phyloP scores from a whole-genome alignment of 108 stramenopile genomes.

The Cyclotella cryptica region DNA sequence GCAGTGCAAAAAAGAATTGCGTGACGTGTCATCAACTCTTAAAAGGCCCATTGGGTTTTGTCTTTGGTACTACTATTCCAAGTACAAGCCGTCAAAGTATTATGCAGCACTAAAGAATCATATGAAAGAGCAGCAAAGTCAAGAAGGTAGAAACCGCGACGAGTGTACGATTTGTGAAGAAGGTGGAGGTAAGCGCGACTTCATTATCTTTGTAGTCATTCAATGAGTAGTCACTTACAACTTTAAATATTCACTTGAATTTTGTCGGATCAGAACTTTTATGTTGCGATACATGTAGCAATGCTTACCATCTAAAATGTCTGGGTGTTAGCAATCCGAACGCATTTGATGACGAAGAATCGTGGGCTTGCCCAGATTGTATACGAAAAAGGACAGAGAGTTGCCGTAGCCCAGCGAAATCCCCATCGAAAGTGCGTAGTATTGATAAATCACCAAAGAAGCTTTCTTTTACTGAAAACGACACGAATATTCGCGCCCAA shows the following conservation, averaged over 20 bases:
- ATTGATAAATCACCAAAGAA: background rate
- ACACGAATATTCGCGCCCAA: too few species aligned
- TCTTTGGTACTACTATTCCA: slow-evolving; percentile 47
- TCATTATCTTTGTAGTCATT: background rate
- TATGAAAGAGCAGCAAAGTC: slow-evolving; percentile 1
- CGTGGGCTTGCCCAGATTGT: slow-evolving; percentile 11
- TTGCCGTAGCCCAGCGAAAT: background rate
- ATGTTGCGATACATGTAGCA: slow-evolving; percentile 25
- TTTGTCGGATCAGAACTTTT: slow-evolving; percentile 5
- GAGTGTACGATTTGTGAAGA: slow-evolving; percentile 35
- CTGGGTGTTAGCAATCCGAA: background rate
- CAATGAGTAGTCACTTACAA: too few species aligned
- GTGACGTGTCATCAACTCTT: slow-evolving; percentile 12
- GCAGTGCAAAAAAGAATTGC: slow-evolving; percentile 32
- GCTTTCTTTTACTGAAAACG: background rate
- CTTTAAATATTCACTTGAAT: too few species aligned
- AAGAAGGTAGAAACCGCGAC: slow-evolving; percentile 13
- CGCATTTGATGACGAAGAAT: background rate
- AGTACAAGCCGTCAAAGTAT: slow-evolving; percentile 33
- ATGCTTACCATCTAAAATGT: slow-evolving; percentile 24
- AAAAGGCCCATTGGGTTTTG: slow-evolving; percentile 39
- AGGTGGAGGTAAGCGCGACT: slow-evolving; percentile 22
- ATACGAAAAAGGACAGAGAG: background rate
- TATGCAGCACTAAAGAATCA: slow-evolving; percentile 12
- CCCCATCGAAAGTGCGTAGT: background rate